Percentiles rank a stretch among this genome's conserved stretches.
phyloP scores from a whole-genome alignment of 2,329 filamentous ascomycete genomes.

The Hymenoscyphus fructigenus region DNA sequence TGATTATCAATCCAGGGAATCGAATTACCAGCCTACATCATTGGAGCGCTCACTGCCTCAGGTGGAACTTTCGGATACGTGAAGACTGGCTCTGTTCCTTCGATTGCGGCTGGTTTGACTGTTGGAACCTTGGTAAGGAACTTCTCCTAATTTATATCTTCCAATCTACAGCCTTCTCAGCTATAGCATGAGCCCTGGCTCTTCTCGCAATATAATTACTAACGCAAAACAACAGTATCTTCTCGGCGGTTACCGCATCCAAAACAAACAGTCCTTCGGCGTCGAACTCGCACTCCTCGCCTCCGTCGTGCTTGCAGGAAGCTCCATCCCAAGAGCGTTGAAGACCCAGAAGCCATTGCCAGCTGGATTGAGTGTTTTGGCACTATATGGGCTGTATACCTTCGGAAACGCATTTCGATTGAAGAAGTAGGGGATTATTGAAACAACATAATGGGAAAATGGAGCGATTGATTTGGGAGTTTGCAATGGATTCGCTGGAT shows the following conservation, averaged over 20 bases:
- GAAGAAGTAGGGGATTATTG: slow-evolving; percentile 19
- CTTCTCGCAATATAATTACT: background rate
- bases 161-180: background rate
- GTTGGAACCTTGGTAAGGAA: slow-evolving; percentile 67
- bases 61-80: slow-evolving; percentile 87
- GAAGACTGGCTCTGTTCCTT: slow-evolving; percentile 82
- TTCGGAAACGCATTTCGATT: slow-evolving; percentile 69
- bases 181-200: background rate
- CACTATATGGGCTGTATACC: slow-evolving; percentile 72
- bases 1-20: slow-evolving; percentile 36
- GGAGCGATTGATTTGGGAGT: background rate
- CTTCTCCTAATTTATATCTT: slow-evolving; percentile 6
- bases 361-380: slow-evolving; percentile 73
- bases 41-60: slow-evolving; percentile 78
- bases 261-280: slow-evolving; percentile 73
- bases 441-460: background rate
- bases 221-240: slow-evolving; percentile 48
- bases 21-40: slow-evolving; percentile 68
- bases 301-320: slow-evolving; percentile 78
- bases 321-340: slow-evolving; percentile 83
- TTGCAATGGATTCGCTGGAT: background rate
- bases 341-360: slow-evolving; percentile 83
- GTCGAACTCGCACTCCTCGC: slow-evolving; percentile 87
- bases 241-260: slow-evolving; percentile 78
- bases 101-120: slow-evolving; percentile 77